A percentile compares a stretch with the other conserved stretches of the same genome.
These are phyloP conservation scores for Coleophoma eucalyptorum DNA, from an alignment of 2,329 filamentous ascomycete genomes.

Conservation along the genomic window DNA sequence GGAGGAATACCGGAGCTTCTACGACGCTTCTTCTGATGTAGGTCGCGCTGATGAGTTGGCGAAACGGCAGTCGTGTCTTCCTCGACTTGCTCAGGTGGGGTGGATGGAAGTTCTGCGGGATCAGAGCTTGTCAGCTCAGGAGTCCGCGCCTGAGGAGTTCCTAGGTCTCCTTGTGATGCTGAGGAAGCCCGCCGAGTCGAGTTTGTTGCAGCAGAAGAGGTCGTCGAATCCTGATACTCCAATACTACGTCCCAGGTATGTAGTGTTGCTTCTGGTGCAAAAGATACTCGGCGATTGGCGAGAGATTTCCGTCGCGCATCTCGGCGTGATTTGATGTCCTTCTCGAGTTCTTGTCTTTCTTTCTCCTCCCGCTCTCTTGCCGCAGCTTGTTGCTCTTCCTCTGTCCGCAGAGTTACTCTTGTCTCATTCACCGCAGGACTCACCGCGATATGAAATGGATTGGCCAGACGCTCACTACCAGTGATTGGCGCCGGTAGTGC, in stretches of 20 bases:
- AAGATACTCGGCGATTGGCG: constrained; percentile 90
- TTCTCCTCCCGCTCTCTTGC: constrained; percentile 67
- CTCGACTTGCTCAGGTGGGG: constrained; percentile 58
- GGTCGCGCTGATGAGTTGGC: constrained; percentile 60
- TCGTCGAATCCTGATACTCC: constrained; percentile 86
- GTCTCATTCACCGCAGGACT: constrained; percentile 32
- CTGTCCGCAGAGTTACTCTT: constrained; percentile 62
- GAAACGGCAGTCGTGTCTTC: constrained; percentile 54
- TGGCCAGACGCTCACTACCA: constrained; percentile 36
- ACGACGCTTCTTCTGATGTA: constrained; percentile 58
- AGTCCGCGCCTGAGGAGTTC: constrained; percentile 15
- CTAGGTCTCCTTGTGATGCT: constrained; percentile 16
- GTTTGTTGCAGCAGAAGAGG: constrained; percentile 68
- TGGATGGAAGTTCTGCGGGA: constrained; percentile 55
- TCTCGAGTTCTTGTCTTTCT: constrained; percentile 55
- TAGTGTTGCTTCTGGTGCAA: constrained; percentile 93
- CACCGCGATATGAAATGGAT: constrained; percentile 40
- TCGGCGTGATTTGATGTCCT: constrained; percentile 64
- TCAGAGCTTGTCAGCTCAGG: constrained; percentile 36
- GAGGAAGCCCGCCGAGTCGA: constrained; percentile 71
- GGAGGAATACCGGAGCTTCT: constrained; percentile 65
- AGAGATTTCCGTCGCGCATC: constrained; percentile 91
- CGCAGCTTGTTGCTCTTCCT: constrained; percentile 68
- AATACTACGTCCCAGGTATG: constrained; percentile 91
- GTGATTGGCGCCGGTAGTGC: constrained; percentile 12